Percentiles rank a stretch among this genome's conserved stretches.
Conservation (phyloP, 495 filamentous ascomycete genomes). For the Aspergillus wentii region DNA sequence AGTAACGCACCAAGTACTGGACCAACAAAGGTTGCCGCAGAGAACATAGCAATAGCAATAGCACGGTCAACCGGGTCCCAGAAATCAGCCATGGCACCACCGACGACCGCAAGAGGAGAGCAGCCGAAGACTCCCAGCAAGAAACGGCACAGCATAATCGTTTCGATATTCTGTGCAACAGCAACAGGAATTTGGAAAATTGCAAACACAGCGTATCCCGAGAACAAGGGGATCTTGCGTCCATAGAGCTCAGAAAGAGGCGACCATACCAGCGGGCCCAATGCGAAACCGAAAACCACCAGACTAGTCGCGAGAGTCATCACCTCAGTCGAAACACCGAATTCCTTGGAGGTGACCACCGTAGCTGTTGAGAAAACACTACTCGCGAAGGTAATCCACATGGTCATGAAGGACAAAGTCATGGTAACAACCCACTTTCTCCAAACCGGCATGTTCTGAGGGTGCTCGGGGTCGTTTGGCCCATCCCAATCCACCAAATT, state of each 20-base stretch:
- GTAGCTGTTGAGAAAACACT: conserved; percentile 57
- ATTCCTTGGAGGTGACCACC: conserved; percentile 41
- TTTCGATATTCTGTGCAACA: conserved; percentile 52
- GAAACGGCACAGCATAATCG: conserved; percentile 58
- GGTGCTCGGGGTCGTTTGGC: conserved; percentile 63
- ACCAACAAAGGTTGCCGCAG: conserved; percentile 49
- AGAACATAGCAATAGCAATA: conserved; percentile 54
- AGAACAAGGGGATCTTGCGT: conserved; percentile 50
- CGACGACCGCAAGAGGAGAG: conserved; percentile 57
- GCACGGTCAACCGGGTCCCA: conserved; percentile 57
- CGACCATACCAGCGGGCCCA: conserved; percentile 52
- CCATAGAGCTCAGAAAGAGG: conserved; percentile 56
- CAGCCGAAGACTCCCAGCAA: conserved; percentile 58
- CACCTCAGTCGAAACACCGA: conserved; percentile 48
- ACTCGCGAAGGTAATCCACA: conserved; percentile 56
- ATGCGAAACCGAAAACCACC: conserved; percentile 50
- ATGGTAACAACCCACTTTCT: conserved; percentile 70
- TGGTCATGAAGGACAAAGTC: conserved; percentile 51
- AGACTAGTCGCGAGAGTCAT: conserved; percentile 53
- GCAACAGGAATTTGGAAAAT: conserved; percentile 60
- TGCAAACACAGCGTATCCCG: conserved; percentile 51
- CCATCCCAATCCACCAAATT: conserved; percentile 42
- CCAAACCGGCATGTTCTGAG: conserved; percentile 57
- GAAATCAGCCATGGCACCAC: conserved; percentile 57
- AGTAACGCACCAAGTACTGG: conserved; percentile 40